Conservation (phyloP, 139 green algal genomes). For the Chlorella ohadii region DNA sequence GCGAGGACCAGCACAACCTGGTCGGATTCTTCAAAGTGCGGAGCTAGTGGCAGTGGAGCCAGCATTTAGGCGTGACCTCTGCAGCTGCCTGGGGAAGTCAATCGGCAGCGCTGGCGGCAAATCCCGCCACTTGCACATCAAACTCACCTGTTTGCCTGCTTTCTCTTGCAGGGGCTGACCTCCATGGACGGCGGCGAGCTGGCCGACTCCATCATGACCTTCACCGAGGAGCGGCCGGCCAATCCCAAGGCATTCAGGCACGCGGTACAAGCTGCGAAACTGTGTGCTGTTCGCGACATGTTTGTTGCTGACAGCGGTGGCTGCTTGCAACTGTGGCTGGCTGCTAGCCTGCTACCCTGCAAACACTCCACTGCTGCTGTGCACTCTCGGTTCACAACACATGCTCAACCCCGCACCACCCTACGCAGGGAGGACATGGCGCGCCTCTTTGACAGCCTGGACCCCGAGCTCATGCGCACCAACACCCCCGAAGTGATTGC, state of each 20-base stretch:
- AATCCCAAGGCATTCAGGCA: constrained; percentile 10
- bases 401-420: no score
- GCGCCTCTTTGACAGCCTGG: constrained; percentile 72
- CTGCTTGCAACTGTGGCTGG: no score
- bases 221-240: constrained; percentile 57
- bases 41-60: neutral
- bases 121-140: no score
- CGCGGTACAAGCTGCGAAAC: neutral
- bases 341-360: neutral
- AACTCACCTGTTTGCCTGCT: neutral
- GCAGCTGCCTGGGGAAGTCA: no score
- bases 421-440: constrained; percentile 70
- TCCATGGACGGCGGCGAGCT: constrained; percentile 72
- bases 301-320: no score
- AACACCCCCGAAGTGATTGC: constrained; percentile 79
- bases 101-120: no score
- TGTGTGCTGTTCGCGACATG: no score
- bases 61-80: no score
- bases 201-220: constrained; percentile 78
- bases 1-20: constrained; percentile 82
- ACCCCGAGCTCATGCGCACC: constrained; percentile 73
- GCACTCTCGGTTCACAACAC: no score
- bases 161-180: constrained; percentile 51
- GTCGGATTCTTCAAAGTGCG: constrained; percentile 84
- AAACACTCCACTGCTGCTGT: neutral